phyloP scores from a whole-genome alignment of 371 early-diverging fungal species.

The Zancudomyces culisetae region DNA sequence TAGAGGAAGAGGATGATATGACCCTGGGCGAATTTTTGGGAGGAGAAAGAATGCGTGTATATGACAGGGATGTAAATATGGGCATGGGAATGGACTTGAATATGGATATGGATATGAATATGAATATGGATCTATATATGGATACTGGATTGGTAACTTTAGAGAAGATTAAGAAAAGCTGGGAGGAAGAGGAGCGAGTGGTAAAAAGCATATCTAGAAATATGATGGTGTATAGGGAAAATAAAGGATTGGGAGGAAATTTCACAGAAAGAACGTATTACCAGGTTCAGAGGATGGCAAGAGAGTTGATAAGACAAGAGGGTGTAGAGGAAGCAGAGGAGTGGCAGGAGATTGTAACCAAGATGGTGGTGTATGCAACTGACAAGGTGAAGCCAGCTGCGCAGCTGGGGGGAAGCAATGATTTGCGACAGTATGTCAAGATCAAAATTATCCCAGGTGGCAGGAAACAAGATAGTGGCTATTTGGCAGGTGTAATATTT shows the following conservation, averaged over 20 bases:
- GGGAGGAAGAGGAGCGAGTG: background rate
- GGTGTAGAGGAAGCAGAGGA: slow-evolving; percentile 14
- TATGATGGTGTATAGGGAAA: slow-evolving; percentile 1
- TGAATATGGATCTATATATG: background rate
- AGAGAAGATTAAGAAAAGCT: background rate
- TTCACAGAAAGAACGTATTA: slow-evolving; percentile 10
- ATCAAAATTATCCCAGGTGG: slow-evolving; percentile 86
- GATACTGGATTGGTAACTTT: background rate
- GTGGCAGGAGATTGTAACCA: slow-evolving; percentile 58
- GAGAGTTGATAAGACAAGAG: slow-evolving; percentile 21
- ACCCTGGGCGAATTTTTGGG: background rate
- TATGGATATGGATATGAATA: background rate
- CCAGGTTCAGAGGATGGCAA: slow-evolving; percentile 12
- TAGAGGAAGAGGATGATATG: background rate
- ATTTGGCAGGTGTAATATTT: slow-evolving; percentile 63
- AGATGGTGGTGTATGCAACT: slow-evolving; percentile 39
- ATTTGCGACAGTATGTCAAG: slow-evolving; percentile 74
- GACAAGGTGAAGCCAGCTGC: slow-evolving; percentile 46
- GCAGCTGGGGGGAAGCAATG: slow-evolving; percentile 54
- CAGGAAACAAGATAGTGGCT: slow-evolving; percentile 45
- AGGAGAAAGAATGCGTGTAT: background rate
- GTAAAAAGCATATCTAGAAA: no score
- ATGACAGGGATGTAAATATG: background rate
- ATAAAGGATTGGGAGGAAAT: background rate
- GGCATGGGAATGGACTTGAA: background rate